Percentiles rank a stretch among this genome's conserved stretches.
These are phyloP conservation scores for Westerdykella aurantiaca DNA, from an alignment of 2,329 filamentous ascomycete species.

Conservation along the genomic window DNA sequence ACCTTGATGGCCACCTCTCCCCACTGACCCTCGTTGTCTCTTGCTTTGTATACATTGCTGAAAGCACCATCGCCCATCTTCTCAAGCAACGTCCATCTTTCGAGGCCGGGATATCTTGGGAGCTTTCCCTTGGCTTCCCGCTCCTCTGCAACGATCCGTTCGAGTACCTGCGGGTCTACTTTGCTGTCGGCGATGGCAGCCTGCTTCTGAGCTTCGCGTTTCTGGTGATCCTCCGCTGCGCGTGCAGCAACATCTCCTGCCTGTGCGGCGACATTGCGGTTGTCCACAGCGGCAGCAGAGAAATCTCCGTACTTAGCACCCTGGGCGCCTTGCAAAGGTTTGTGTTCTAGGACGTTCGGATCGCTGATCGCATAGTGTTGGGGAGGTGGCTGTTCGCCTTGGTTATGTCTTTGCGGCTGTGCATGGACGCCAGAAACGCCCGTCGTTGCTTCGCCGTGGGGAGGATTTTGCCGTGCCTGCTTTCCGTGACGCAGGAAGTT, in stretches of 20 bases:
- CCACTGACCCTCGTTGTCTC: slow-evolving; percentile 64
- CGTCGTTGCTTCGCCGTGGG: slow-evolving; percentile 56
- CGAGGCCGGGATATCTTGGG: slow-evolving; percentile 76
- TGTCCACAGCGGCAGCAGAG: slow-evolving; percentile 57
- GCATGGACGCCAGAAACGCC: slow-evolving; percentile 60
- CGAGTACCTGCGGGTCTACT: slow-evolving; percentile 62
- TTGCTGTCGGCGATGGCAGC: slow-evolving; percentile 47
- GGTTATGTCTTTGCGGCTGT: slow-evolving; percentile 51
- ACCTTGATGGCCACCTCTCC: slow-evolving; percentile 96
- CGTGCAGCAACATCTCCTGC: slow-evolving; percentile 61
- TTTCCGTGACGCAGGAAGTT: slow-evolving; percentile 98
- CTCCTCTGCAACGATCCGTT: slow-evolving; percentile 86
- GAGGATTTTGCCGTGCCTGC: slow-evolving; percentile 68
- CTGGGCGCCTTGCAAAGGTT: slow-evolving; percentile 47
- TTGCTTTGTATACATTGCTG: slow-evolving; percentile 94
- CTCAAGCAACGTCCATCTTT: slow-evolving; percentile 79
- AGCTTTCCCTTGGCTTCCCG: slow-evolving; percentile 79
- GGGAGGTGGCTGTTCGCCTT: slow-evolving; percentile 38
- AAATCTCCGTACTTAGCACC: slow-evolving; percentile 49
- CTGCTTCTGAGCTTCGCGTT: slow-evolving; percentile 41
- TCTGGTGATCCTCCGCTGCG: slow-evolving; percentile 57
- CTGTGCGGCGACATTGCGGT: slow-evolving; percentile 61
- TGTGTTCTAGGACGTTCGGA: slow-evolving; percentile 57
- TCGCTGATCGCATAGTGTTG: slow-evolving; percentile 47
- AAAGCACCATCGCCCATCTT: slow-evolving; percentile 99